These are phyloP conservation scores for Barbatosphaeria neglecta DNA, from an alignment of 495 filamentous ascomycete species.

Conservation along the genomic window DNA sequence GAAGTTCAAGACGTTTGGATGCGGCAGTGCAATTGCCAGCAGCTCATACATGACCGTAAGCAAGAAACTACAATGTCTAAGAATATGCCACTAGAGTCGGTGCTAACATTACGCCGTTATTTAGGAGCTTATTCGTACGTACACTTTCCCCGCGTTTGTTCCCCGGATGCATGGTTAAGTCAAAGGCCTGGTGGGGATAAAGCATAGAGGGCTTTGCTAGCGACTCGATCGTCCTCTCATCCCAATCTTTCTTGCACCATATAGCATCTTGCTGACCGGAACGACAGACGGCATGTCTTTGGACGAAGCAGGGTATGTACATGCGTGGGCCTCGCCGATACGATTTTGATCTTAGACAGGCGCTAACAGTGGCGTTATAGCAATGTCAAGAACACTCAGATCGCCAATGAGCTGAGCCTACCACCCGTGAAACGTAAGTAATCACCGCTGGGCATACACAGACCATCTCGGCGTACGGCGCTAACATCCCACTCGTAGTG, in stretches of 20 bases:
- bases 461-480: no score
- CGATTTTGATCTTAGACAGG: no score
- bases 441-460: no score
- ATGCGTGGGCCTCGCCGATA: no score
- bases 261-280: background rate
- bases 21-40: conserved; percentile 87
- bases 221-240: no score
- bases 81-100: no score
- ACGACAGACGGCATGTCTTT: background rate
- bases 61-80: no score
- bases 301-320: background rate
- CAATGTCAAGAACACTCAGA: conserved; percentile 89
- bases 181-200: no score
- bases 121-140: background rate
- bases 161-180: no score
- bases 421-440: conserved; percentile 86
- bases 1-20: conserved; percentile 92
- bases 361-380: background rate
- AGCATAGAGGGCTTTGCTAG: no score
- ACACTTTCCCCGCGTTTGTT: no score
- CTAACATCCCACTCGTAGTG: conserved; percentile 35
- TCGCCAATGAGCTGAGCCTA: conserved; percentile 89
- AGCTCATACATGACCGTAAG: conserved; percentile 65
- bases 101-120: background rate
- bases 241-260: no score